Base-by-base conservation (phyloP, 306 rosid genomes). In the Psophocarpus tetragonolobus region DNA sequence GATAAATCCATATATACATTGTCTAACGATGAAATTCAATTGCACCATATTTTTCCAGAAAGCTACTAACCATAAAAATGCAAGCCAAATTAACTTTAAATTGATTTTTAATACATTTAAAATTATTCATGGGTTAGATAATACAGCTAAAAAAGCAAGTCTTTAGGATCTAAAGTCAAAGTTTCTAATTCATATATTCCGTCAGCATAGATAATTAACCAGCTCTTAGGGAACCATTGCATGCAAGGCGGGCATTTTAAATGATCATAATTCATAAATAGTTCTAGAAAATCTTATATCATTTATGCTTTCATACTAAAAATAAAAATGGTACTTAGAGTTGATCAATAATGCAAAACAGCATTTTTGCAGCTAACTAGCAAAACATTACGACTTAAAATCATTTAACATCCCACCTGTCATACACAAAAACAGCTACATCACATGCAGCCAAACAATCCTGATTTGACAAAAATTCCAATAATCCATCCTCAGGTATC, bases 381-480 rank as follows among this genome's bases (percentile, higher is more conserved):
- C 79, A 65, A 73, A 63, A 54, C 24, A 44, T 67, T 32, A 57
- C 33, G n/a, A 33, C 68, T 11, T 58, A 39, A 81, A 75, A 61
- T 27, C 68, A 75, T 76, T 50, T 61, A 69, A 78, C 78, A 82
- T 57, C 79, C 29, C 77, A 94, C 98, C 95, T 82, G 85, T 89
- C 97, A 85, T 88, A 88, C 75, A 94, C 93, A 75, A 94, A 94
- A 72, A 84, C 88, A 80, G 97, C 97, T 63, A 89, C 97, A 71
- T 94, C 98, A 81, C 95, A 94, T 33, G 89, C 84, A 61, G 97
- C 95, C 83, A 94, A 85, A 86, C 81, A 92, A 71, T 92, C 91
- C 80, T 74, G 82, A 33, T 82, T 82, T 50, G 92, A 83, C 72
- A 94, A 84, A 77, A 78, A 60, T 20, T 30, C 54, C n/a, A 75